phyloP scores from a whole-genome alignment of 495 filamentous ascomycete species.

The Daldinia bambusicola region DNA sequence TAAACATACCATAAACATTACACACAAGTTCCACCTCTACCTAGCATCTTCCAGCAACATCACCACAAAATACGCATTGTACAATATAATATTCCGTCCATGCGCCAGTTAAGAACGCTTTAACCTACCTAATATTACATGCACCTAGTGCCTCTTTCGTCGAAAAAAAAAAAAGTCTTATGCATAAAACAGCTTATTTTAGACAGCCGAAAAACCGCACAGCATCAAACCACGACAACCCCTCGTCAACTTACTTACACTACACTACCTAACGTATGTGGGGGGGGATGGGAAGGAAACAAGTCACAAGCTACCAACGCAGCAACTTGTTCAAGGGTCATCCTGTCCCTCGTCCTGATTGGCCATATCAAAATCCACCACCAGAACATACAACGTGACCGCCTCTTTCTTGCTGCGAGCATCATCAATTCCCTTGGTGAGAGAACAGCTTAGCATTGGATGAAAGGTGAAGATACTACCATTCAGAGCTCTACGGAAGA shows the following conservation, averaged over 20 bases:
- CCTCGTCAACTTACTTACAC: slow-evolving; percentile 28
- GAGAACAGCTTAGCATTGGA: too few relatives aligned
- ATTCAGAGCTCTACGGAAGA: too few relatives aligned
- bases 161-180: not conserved
- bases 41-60: too few relatives aligned
- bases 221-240: slow-evolving; percentile 16
- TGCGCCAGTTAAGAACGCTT: too few relatives aligned
- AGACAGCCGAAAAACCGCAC: not conserved
- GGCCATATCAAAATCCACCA: slow-evolving; percentile 6
- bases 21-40: too few relatives aligned
- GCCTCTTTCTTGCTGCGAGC: slow-evolving; percentile 24
- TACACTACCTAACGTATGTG: too few relatives aligned
- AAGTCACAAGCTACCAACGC: slow-evolving; percentile 43
- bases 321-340: slow-evolving; percentile 26
- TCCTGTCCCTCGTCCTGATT: slow-evolving; percentile 21
- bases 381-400: slow-evolving; percentile 25
- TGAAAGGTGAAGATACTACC: too few relatives aligned
- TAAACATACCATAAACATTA: too few relatives aligned
- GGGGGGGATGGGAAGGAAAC: slow-evolving; percentile 24
- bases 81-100: too few relatives aligned
- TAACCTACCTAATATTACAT: too few relatives aligned
- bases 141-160: too few relatives aligned
- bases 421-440: not conserved
- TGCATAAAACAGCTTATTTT: slow-evolving; percentile 12
- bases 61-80: too few relatives aligned